phyloP scores from a whole-genome alignment of 768 basidiomycete genomes.

The Postia placenta region DNA sequence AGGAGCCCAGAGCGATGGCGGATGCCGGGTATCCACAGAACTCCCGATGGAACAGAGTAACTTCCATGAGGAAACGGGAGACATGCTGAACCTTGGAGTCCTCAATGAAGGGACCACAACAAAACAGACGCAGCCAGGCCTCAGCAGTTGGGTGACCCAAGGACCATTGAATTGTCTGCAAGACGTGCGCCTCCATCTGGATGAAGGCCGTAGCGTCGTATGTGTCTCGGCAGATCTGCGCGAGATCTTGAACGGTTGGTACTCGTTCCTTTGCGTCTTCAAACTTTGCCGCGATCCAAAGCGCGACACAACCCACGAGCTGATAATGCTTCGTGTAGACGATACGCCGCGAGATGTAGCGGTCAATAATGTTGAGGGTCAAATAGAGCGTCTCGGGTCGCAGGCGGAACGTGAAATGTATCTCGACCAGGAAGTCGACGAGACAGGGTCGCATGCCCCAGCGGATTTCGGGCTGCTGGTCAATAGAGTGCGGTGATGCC shows the following conservation, averaged over 20 bases:
- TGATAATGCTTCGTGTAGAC: conserved; percentile 99
- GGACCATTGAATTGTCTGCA: conserved; percentile 94
- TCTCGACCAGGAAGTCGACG: conserved; percentile 97
- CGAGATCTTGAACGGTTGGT: conserved; percentile 90
- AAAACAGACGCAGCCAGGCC: conserved; percentile 88
- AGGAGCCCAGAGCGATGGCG: conserved; percentile 81
- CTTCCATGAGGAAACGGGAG: conserved; percentile 98
- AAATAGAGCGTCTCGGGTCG: conserved; percentile 98
- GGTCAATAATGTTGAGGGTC: conserved; percentile 97
- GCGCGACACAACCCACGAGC: conserved; percentile 94
- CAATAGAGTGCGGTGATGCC: conserved; percentile 94
- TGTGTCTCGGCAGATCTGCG: conserved; percentile 91
- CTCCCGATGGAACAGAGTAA: conserved; percentile 96
- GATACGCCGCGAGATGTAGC: conserved; percentile 96
- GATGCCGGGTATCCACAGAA: conserved; percentile 85
- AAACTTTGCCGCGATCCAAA: conserved; percentile 99
- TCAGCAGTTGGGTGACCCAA: conserved; percentile 98
- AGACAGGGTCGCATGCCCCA: conserved; percentile 99
- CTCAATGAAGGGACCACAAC: conserved; percentile 69
- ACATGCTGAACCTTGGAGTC: conserved; percentile 91
- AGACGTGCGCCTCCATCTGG: conserved; percentile 98
- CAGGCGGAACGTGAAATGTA: conserved; percentile 95
- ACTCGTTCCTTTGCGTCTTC: conserved; percentile 99
- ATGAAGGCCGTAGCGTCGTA: conserved; percentile 98
- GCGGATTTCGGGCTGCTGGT: conserved; percentile 96